Conservation (phyloP, 805 yeast species). For the Isabelozyma pseudorhagii region DNA sequence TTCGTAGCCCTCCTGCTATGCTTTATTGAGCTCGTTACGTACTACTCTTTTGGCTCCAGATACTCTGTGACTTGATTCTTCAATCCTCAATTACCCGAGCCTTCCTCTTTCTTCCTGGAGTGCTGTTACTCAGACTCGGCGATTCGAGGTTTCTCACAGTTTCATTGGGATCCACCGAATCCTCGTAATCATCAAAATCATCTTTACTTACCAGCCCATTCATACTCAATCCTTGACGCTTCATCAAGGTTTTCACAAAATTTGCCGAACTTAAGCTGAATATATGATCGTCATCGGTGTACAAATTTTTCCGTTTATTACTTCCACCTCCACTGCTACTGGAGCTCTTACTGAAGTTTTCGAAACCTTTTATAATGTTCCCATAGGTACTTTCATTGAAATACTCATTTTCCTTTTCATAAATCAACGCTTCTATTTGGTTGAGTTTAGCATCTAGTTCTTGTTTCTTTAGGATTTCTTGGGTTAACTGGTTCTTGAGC, state of each 20-base stretch:
- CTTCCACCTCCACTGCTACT: conserved; percentile 21
- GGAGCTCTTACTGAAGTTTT: conserved; percentile 59
- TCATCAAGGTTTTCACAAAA: conserved; percentile 56
- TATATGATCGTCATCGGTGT: conserved; percentile 74
- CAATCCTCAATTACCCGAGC: conserved; percentile 24
- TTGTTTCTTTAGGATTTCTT: conserved; percentile 58
- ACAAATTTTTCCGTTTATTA: conserved; percentile 47
- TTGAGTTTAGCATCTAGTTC: conserved; percentile 63
- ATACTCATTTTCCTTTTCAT: conserved; percentile 73
- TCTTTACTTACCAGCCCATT: conserved; percentile 13
- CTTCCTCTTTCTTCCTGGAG: conserved; percentile 27
- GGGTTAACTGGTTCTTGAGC: conserved; percentile 63
- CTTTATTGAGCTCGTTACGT: too few relatives aligned
- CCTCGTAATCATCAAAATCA: conserved; percentile 38
- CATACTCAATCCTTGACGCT: conserved; percentile 14
- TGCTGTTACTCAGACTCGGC: conserved; percentile 1
- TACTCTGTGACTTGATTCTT: too few relatives aligned
- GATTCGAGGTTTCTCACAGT: conserved; percentile 4
- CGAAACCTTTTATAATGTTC: conserved; percentile 89
- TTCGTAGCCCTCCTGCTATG: background rate
- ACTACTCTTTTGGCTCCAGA: too few relatives aligned
- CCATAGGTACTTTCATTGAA: conserved; percentile 71
- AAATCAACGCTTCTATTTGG: conserved; percentile 71
- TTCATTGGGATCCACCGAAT: conserved; percentile 22
- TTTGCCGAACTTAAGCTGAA: conserved; percentile 74